phyloP scores from a whole-genome alignment of 1,284 basidiomycete species.

The Cryptococcus deneoformans region DNA sequence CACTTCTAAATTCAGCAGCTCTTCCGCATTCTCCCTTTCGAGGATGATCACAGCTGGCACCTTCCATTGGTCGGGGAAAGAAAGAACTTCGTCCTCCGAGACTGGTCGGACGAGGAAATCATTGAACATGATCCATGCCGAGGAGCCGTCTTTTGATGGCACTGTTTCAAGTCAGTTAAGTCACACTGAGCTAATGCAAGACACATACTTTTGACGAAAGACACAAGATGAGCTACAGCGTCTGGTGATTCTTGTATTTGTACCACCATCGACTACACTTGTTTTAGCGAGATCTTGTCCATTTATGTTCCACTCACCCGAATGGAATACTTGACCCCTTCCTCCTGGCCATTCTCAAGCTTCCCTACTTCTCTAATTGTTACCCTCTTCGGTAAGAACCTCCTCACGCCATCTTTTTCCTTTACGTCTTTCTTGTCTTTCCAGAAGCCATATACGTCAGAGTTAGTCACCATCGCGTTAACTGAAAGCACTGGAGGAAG shows the following conservation, averaged over 20 bases:
- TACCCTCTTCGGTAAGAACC: conserved; percentile 44
- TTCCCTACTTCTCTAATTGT: conserved; percentile 51
- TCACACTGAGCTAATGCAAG: background rate
- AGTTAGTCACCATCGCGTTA: conserved; percentile 76
- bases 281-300: no score
- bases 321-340: no score
- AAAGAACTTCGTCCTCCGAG: conserved; percentile 77
- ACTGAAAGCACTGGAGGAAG: conserved; percentile 84
- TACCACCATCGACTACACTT: conserved; percentile 60
- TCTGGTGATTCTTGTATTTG: conserved; percentile 72
- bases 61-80: conserved; percentile 90
- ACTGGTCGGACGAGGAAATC: conserved; percentile 90
- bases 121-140: conserved; percentile 92
- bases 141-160: conserved; percentile 52
- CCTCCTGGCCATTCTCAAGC: background rate
- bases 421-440: conserved; percentile 25
- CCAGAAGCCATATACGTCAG: conserved; percentile 77
- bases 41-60: conserved; percentile 86
- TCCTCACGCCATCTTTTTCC: conserved; percentile 8
- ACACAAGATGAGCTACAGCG: conserved; percentile 80
- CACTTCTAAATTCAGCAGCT: conserved; percentile 61
- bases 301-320: no score
- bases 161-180: background rate
- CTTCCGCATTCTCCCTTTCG: conserved; percentile 66
- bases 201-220: conserved; percentile 70